Conservation (phyloP, 2,329 filamentous ascomycete species). For the Drechslerella coelobrocha region DNA sequence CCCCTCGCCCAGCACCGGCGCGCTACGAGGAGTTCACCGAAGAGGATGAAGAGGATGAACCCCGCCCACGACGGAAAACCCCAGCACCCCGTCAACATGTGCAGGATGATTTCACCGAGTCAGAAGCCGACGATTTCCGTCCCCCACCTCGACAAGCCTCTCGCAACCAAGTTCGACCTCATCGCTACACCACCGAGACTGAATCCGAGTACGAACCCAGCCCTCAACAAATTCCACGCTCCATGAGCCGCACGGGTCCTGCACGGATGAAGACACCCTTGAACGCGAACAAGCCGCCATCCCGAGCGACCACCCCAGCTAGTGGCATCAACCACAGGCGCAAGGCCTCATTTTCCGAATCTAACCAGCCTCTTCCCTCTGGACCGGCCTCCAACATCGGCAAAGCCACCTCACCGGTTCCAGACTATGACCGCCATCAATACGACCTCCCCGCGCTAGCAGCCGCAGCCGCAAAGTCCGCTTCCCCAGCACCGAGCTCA, state of each 20-base stretch:
- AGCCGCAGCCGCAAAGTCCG: constrained; percentile 27
- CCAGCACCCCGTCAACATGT: constrained; percentile 36
- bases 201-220: constrained; percentile 37
- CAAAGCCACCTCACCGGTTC: constrained; percentile 37
- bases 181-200: constrained; percentile 33
- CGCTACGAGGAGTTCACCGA: constrained; percentile 44
- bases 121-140: constrained; percentile 44
- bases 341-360: constrained; percentile 27
- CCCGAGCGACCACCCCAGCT: constrained; percentile 42
- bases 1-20: constrained; percentile 24
- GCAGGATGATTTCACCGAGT: constrained; percentile 43
- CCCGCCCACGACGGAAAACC: constrained; percentile 28
- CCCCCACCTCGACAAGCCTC: constrained; percentile 38
- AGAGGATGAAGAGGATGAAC: constrained; percentile 36
- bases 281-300: constrained; percentile 28
- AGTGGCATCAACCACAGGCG: constrained; percentile 22
- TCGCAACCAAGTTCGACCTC: constrained; percentile 30
- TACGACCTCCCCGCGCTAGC: constrained; percentile 49
- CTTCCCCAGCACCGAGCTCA: constrained; percentile 20
- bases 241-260: constrained; percentile 27
- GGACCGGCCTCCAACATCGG: constrained; percentile 15
- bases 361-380: constrained; percentile 27
- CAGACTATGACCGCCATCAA: constrained; percentile 49
- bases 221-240: constrained; percentile 12
- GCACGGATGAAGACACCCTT: constrained; percentile 35